These are phyloP conservation scores for Talaromyces pinophilus DNA, from an alignment of 2,329 filamentous ascomycete species.

Conservation along the genomic window DNA sequence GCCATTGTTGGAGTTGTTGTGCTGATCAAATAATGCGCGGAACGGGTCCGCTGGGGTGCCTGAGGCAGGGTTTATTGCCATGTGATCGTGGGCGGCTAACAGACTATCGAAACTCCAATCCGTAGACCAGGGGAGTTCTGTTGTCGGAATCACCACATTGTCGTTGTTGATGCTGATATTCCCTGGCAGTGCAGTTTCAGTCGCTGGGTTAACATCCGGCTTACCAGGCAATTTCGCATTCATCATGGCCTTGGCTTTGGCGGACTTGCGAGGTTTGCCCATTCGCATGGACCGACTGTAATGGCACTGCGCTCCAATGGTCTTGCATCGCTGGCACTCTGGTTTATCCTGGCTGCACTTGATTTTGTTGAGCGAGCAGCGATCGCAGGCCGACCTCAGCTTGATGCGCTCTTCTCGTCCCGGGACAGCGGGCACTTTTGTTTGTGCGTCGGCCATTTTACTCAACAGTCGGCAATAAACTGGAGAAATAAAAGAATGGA, in stretches of 20 bases:
- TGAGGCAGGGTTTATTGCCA: background rate
- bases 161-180: conserved; percentile 4
- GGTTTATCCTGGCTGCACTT: conserved; percentile 26
- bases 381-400: conserved; percentile 23
- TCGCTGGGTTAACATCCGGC: background rate
- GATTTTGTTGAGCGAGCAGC: conserved; percentile 25
- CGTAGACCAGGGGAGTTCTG: conserved; percentile 16
- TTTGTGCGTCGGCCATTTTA: conserved; percentile 11
- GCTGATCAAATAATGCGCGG: conserved; percentile 10
- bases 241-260: conserved; percentile 23
- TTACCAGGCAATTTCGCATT: conserved; percentile 20
- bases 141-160: background rate
- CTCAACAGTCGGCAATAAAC: background rate
- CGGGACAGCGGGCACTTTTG: conserved; percentile 12
- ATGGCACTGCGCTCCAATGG: conserved; percentile 23
- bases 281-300: conserved; percentile 25
- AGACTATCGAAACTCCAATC: conserved; percentile 23
- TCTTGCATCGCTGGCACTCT: conserved; percentile 23
- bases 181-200: background rate
- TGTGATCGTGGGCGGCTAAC: conserved; percentile 16
- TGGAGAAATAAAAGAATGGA: background rate
- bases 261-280: conserved; percentile 24
- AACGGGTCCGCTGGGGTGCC: conserved; percentile 9
- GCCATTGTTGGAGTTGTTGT: background rate
- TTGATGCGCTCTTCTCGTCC: conserved; percentile 23